Evolutionary conservation across 1,284 basidiomycete species (phyloP), one percentile per base, ranked within the genome.

Genomic region (Ganoderma multipileum): DNA sequence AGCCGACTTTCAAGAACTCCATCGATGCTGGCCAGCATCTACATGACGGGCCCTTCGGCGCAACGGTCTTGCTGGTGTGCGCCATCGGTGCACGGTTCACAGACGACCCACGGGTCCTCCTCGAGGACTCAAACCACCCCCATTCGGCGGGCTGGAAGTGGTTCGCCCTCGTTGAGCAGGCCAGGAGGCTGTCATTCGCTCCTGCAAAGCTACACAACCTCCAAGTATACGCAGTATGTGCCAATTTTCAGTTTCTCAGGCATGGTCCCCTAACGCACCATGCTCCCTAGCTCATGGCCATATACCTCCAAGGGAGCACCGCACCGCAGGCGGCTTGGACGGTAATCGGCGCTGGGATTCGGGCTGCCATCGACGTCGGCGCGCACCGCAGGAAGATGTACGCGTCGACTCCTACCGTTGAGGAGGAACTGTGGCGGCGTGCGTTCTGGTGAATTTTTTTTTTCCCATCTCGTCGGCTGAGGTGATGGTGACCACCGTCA

Each of bases 91-190:
- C 92, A 0, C 86, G 91, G 26, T 91, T 84, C 75, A 87, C 89
- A 16, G 83, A 90, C 61, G 94, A 95, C 76, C 84, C 85, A 0
- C 83, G 91, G 7, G 89, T 92, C 0, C 78, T 91, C 71, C 81
- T 84, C 26, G 82, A 85, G 11, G 83, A 82, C 12, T 66, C 59
- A 74, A 70, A 83, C 55, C 77, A 79, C n/a, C 76, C 77, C 39
- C 87, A 89, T 62, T 91, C 91, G 2, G 86, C 88, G 12, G 93
- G 93, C 0, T 94, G 92, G 91, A 87, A 87, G 71, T 94, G 88
- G 83, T 89, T 90, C 74, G 83, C 86, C 33, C 88, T 90, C 71
- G 85, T 92, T 2, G 80, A 87, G 73, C 78, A 87, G 39, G 78
- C 89, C 62, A 84, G 89, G 14, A 85, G 85, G 71, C 85, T 84